Evolutionary conservation across 306 rosid species (phyloP).

Genomic region (Begonia peltatifolia): DNA sequence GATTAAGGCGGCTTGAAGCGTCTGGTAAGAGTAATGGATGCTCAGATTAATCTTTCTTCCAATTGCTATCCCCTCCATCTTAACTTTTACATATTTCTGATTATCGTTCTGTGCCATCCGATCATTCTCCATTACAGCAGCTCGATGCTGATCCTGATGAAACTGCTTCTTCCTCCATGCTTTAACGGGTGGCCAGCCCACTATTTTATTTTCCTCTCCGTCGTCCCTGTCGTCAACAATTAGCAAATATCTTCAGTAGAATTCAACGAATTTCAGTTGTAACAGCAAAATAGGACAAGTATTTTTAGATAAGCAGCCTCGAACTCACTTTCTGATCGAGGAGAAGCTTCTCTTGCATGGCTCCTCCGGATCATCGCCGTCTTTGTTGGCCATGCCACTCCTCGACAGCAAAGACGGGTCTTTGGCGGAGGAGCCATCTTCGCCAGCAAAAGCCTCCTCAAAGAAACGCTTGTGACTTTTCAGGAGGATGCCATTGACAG

Average conservation of each 20-base stretch:
- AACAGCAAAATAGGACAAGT: not conserved
- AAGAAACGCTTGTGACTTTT: constrained; percentile 39
- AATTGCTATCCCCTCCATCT: constrained; percentile 70
- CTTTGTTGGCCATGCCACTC: constrained; percentile 62
- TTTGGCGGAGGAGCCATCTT: constrained; percentile 4
- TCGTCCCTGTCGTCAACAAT: not conserved
- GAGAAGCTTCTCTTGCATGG: constrained; percentile 19
- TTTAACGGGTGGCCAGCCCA: constrained; percentile 93
- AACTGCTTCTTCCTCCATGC: constrained; percentile 58
- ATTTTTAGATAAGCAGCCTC: not conserved
- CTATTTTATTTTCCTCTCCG: constrained; percentile 9
- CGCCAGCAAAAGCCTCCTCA: constrained; percentile 35
- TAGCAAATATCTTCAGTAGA: not conserved
- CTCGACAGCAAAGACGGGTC: constrained; percentile 36
- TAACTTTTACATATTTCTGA: constrained; percentile 47
- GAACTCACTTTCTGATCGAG: constrained; percentile 35
- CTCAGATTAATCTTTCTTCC: constrained; percentile 59
- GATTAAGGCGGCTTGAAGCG: constrained; percentile 37
- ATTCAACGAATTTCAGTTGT: not conserved
- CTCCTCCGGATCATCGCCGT: constrained; percentile 31
- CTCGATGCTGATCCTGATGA: constrained; percentile 13
- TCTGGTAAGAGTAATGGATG: constrained; percentile 31
- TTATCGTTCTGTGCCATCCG: constrained; percentile 14
- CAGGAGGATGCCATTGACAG: too few species aligned
- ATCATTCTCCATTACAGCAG: constrained; percentile 9